phyloP scores from a whole-genome alignment of 1,139 yeast genomes.

The Taphrina sp. region DNA sequence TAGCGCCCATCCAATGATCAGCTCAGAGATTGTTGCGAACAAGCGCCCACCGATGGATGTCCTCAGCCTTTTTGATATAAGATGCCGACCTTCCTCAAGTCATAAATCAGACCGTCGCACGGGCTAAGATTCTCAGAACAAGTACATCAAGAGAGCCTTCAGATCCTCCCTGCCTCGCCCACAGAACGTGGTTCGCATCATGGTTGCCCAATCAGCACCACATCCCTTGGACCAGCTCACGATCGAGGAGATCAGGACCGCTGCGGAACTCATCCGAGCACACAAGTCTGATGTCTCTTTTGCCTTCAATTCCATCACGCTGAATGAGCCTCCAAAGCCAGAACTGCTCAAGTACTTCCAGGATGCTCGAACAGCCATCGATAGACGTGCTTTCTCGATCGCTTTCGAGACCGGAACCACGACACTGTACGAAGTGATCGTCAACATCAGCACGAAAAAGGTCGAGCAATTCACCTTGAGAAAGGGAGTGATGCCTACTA shows the following conservation, averaged over 20 bases:
- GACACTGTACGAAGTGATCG: slow-evolving; percentile 69
- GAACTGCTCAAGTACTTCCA: slow-evolving; percentile 65
- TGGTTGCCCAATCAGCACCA: slow-evolving; percentile 2
- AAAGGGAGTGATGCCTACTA: slow-evolving; percentile 59
- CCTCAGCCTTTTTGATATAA: no score
- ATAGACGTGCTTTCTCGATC: slow-evolving; percentile 66
- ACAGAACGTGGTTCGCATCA: background rate
- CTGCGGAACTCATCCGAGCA: slow-evolving; percentile 50
- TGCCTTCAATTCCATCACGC: slow-evolving; percentile 65
- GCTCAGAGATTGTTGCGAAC: no score
- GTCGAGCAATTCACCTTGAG: slow-evolving; percentile 52
- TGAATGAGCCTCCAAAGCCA: slow-evolving; percentile 67
- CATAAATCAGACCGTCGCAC: no score
- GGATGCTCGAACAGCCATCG: slow-evolving; percentile 57
- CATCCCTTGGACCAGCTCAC: slow-evolving; percentile 76
- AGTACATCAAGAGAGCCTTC: no score
- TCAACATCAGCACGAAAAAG: slow-evolving; percentile 50
- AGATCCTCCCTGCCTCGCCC: no score
- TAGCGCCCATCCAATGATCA: no score
- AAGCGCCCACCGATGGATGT: no score
- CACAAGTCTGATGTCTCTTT: slow-evolving; percentile 52
- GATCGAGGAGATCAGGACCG: slow-evolving; percentile 55
- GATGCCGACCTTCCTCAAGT: no score
- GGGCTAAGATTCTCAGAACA: no score
- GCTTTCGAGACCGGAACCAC: slow-evolving; percentile 58